A percentile compares a stretch with the other conserved stretches of the same genome.
Conservation (phyloP, 257 asterid genomes). For the Galeopsis tetrahit region DNA sequence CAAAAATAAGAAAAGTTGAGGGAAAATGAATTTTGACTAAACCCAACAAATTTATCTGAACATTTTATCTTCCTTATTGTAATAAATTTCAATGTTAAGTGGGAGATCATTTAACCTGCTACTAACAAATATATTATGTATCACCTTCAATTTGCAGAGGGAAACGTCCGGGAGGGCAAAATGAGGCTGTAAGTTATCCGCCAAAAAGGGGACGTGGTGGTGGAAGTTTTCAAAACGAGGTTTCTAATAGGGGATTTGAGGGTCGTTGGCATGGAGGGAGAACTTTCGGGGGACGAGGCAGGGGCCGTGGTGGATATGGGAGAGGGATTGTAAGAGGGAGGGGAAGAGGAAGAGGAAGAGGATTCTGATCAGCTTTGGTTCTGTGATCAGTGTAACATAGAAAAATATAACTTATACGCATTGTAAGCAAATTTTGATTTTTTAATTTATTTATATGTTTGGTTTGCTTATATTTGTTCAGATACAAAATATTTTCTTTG, state of each 20-base stretch:
- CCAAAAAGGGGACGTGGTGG: constrained; percentile 70
- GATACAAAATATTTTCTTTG: not conserved
- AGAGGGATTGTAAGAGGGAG: constrained; percentile 49
- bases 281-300: constrained; percentile 54
- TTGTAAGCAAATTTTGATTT: constrained; percentile 39
- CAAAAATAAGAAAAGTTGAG: not conserved
- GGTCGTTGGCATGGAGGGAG: constrained; percentile 58
- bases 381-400: constrained; percentile 24
- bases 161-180: constrained; percentile 64
- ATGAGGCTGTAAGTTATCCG: constrained; percentile 44
- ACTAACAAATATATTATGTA: not conserved
- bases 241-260: constrained; percentile 46
- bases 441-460: constrained; percentile 1
- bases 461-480: not conserved
- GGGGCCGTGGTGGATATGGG: constrained; percentile 49
- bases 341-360: constrained; percentile 62
- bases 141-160: constrained; percentile 43
- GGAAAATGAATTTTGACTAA: constrained; percentile 1
- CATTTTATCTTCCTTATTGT: not conserved
- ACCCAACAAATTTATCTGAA: not conserved
- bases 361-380: constrained; percentile 43
- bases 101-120: not conserved
- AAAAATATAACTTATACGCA: constrained; percentile 12
- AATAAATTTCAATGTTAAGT: not conserved
- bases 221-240: constrained; percentile 47